Evolutionary conservation across 2,329 filamentous ascomycete genomes (phyloP), one percentile per base, ranked within the genome.

Genomic region (Sarocladiaceae sp.): DNA sequence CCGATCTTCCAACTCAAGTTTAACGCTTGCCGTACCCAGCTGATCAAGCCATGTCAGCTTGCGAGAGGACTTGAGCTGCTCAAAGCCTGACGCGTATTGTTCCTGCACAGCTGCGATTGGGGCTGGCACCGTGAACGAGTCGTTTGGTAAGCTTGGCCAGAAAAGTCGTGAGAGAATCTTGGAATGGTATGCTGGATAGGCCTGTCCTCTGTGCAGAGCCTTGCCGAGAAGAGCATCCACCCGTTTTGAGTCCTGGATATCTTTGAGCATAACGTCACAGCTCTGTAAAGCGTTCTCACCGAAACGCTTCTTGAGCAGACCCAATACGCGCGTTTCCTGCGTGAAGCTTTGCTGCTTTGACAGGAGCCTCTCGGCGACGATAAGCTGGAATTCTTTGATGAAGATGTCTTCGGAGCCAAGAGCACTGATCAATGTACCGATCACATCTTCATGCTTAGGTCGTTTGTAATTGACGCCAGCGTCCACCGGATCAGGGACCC

Each of bases 261-360:
- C 93, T 51, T 85, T 87, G 46, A 98, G 78, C 93, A 98, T 98
- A 55, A 98, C 93, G 59, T 98, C 91, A 62, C 90, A 96, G 40
- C 87, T 86, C 60, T 97, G 93, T 35, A 98, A 69, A 13, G 88
- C 82, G 21, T 78, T 75, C 52, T 96, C 88, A 19, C 91, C 91
- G 46, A 96, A 90, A 7, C 90, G 82, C 49, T 87, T 76, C 67
- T 96, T 96, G 47, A 98, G 75, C 9, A 97, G 74, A 46, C 91
- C 82, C 5, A 97, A 74, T 4, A 96, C 85, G 45, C 85, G 83
- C 44, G 87, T 78, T 63, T 85, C 93, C 60, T 88, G 88, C 48
- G 85, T 76, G 53, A 89, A 94, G 19, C 78, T 72, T 15, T 76
- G 70, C 48, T 83, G 82, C 37, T 78, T 79, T 47, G 72, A 78